Evolutionary conservation across 225 moss, liverwort and hornwort genomes (phyloP), one percentile per base, ranked within the genome.

Genomic region (Asterella californica): DNA sequence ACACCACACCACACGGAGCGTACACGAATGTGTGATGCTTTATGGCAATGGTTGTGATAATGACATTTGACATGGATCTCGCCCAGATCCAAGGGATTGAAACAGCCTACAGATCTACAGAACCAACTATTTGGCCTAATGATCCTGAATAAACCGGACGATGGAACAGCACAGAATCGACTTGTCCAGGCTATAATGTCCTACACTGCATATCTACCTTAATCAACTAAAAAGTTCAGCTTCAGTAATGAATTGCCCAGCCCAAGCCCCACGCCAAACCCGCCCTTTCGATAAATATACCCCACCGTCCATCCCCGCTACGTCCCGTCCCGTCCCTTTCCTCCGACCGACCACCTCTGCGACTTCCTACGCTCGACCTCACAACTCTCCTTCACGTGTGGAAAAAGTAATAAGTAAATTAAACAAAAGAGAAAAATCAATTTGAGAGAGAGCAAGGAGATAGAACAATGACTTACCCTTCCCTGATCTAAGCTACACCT

Each of bases 1-100:
- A 36, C 4, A 67, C 69, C 22, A 37, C 19, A 75, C 68, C 57
- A 57, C 57, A 69, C 38, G 45, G 27, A 9, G 17, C 37, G 34
- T 80, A 78, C 78, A 81, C 81, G 81, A 81, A 81, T 84, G 78
- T 80, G 82, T 82, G 79, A 72, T 85, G 79, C 82, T 86, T 80
- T 83, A 80, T 86, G 85, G 82, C 80, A 86, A 83, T 86, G 78
- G 80, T 82, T 86, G 85, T 69, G 80, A 72, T 80, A 77, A 84
- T 85, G 82, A 82, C 82, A 85, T 75, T n/a, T 75, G 79, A 75
- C 54, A 61, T 79, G 70, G 68, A 74, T 76, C 77, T 70, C 77
- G 74, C 82, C 82, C 61, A 77, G 76, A 77, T 83, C 80, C 72
- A 67, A 48, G 30, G 73, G 71, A 47, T 79, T 76, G 73, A 57